phyloP scores from a whole-genome alignment of 2,329 filamentous ascomycete genomes.

The Curvularia lunata region DNA sequence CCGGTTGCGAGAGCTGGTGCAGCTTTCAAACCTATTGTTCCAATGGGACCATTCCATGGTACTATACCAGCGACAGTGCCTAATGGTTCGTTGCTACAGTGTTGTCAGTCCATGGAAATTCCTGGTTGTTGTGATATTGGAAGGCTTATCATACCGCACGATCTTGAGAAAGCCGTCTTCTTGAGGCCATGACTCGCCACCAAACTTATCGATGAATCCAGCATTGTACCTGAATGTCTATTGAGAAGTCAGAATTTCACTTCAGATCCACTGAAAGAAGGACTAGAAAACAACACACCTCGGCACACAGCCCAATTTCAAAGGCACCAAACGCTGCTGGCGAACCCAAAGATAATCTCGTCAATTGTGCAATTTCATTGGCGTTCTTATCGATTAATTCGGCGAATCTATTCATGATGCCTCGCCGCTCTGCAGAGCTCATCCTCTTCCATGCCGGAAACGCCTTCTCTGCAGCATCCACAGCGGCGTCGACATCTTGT shows the following conservation, averaged over 20 bases:
- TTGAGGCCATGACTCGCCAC: constrained; percentile 48
- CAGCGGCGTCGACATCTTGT: constrained; percentile 55
- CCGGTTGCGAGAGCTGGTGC: constrained; percentile 46
- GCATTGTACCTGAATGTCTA: constrained; percentile 46
- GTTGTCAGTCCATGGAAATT: background rate
- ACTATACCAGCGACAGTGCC: constrained; percentile 53
- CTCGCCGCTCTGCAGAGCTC: constrained; percentile 32
- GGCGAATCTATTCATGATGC: constrained; percentile 44
- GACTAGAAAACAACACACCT: constrained; percentile 24
- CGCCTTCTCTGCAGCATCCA: constrained; percentile 57
- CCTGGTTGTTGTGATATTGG: background rate
- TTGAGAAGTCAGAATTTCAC: constrained; percentile 13
- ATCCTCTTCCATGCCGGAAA: constrained; percentile 53
- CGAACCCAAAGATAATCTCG: constrained; percentile 56
- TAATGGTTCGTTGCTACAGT: constrained; percentile 46
- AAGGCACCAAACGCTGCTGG: constrained; percentile 55
- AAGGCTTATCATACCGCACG: constrained; percentile 29
- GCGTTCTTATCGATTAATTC: constrained; percentile 38
- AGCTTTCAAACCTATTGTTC: constrained; percentile 48
- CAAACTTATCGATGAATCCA: constrained; percentile 45
- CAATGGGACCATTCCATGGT: constrained; percentile 52
- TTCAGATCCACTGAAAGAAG: constrained; percentile 1
- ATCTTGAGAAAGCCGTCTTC: constrained; percentile 56
- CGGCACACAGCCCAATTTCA: constrained; percentile 50
- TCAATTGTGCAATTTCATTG: constrained; percentile 39